Evolutionary conservation across 148 eudicot genomes (phyloP).

Genomic region (Camellia lanceoleosa): DNA sequence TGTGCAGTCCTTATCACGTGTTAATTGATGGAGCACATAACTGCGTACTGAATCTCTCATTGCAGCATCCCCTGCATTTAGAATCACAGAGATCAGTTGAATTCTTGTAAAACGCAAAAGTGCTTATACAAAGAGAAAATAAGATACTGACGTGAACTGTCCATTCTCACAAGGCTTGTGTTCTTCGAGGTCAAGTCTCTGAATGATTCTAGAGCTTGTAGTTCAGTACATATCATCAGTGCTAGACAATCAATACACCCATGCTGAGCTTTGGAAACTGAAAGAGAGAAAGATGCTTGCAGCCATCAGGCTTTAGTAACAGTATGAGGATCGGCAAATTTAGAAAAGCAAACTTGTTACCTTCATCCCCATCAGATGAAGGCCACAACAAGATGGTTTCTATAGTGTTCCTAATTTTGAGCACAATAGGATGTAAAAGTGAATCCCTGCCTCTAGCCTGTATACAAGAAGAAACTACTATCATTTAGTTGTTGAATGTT

Average conservation of each 20-base stretch:
- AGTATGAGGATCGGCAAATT: conserved; percentile 4
- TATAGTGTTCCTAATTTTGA: conserved; percentile 38
- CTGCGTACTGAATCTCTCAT: conserved; percentile 33
- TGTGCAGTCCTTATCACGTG: conserved; percentile 19
- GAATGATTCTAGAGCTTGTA: conserved; percentile 37
- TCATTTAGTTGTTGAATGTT: not conserved
- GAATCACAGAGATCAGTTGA: conserved; percentile 12
- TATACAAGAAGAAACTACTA: conserved; percentile 4
- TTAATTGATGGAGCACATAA: conserved; percentile 52
- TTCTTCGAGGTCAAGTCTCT: conserved; percentile 23
- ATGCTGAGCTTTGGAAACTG: conserved; percentile 82
- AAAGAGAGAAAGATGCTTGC: not conserved
- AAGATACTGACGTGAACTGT: conserved; percentile 11
- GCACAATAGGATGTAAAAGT: conserved; percentile 39
- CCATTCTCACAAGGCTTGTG: conserved; percentile 19
- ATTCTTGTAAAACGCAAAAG: not conserved
- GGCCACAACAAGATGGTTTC: conserved; percentile 61
- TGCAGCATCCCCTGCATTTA: conserved; percentile 35
- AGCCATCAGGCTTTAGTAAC: not conserved
- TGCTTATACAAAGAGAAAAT: not conserved
- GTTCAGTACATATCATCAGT: conserved; percentile 65
- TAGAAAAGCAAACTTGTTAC: conserved; percentile 27
- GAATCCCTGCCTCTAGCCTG: conserved; percentile 61
- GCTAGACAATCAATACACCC: conserved; percentile 91
- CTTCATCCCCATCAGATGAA: conserved; percentile 63